These are phyloP conservation scores for Lactarius psammicola DNA, from an alignment of 768 basidiomycete species.

Conservation along the genomic window DNA sequence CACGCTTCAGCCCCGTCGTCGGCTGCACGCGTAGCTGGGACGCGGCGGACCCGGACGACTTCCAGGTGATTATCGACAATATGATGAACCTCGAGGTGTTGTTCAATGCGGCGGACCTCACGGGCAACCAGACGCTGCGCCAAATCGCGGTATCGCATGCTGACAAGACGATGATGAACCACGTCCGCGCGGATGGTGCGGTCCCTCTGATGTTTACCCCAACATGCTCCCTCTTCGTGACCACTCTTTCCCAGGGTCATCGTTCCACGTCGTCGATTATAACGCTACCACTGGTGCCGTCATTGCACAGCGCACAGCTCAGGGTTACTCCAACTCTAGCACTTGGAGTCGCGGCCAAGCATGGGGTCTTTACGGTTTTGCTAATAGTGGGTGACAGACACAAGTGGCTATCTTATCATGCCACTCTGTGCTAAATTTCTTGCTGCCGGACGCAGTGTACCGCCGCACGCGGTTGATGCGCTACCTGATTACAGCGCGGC, in stretches of 20 bases:
- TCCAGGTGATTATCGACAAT: slow-evolving; percentile 73
- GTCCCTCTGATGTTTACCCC: not conserved
- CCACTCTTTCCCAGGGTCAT: slow-evolving; percentile 31
- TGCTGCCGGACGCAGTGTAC: slow-evolving; percentile 48
- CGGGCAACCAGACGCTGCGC: slow-evolving; percentile 55
- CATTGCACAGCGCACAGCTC: slow-evolving; percentile 53
- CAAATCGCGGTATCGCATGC: slow-evolving; percentile 65
- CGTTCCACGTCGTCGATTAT: slow-evolving; percentile 62
- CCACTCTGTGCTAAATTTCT: no score
- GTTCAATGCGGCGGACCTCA: slow-evolving; percentile 42
- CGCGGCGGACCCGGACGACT: slow-evolving; percentile 54
- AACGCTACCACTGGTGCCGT: slow-evolving; percentile 62
- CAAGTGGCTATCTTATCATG: not conserved
- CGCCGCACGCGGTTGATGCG: slow-evolving; percentile 46
- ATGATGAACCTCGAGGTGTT: slow-evolving; percentile 71
- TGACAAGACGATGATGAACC: slow-evolving; percentile 63
- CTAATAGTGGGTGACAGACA: slow-evolving; percentile 53
- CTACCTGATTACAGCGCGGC: slow-evolving; percentile 61
- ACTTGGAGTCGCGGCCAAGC: slow-evolving; percentile 76
- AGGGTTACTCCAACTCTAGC: slow-evolving; percentile 61
- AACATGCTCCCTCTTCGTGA: not conserved
- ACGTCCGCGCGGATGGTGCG: slow-evolving; percentile 62
- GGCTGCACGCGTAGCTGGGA: slow-evolving; percentile 75
- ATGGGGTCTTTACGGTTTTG: slow-evolving; percentile 70
- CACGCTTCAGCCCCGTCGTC: slow-evolving; percentile 55